Evolutionary conservation across 2,329 filamentous ascomycete species (phyloP).

Genomic region (Didymella glomerata): DNA sequence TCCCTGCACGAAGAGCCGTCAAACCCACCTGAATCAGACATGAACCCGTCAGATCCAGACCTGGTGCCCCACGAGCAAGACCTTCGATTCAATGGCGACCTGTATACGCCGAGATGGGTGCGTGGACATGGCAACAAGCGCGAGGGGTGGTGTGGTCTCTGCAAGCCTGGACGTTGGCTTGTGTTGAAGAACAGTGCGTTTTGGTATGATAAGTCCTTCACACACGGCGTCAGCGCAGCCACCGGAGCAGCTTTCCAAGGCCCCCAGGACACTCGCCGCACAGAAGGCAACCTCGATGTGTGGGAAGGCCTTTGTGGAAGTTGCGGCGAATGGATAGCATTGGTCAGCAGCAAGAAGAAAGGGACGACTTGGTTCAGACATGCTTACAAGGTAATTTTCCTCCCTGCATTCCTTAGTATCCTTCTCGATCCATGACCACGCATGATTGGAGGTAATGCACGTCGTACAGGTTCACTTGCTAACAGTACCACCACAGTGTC

Average conservation of each 20-base stretch:
- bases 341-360: constrained; percentile 88
- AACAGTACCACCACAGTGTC: constrained; percentile 46
- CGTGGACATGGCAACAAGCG: constrained; percentile 87
- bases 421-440: constrained; percentile 10
- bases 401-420: constrained; percentile 21
- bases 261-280: constrained; percentile 76
- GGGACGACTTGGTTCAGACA: constrained; percentile 93
- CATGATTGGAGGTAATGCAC: constrained; percentile 10
- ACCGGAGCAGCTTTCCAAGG: constrained; percentile 81
- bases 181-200: constrained; percentile 90
- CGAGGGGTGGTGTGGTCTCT: constrained; percentile 89
- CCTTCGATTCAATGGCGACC: constrained; percentile 78
- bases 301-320: constrained; percentile 82
- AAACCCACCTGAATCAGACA: constrained; percentile 78
- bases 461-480: constrained; percentile 32
- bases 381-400: constrained; percentile 76
- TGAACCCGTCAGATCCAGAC: constrained; percentile 80
- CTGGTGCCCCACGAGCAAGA: constrained; percentile 78
- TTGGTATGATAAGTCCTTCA: constrained; percentile 93
- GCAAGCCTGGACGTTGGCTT: constrained; percentile 85
- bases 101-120: constrained; percentile 86
- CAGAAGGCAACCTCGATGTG: constrained; percentile 81
- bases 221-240: constrained; percentile 83
- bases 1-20: constrained; percentile 77
- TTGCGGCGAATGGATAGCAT: constrained; percentile 81